Evolutionary conservation across 2,329 filamentous ascomycete genomes (phyloP), one percentile per base, ranked within the genome.

Genomic region (Microcyclosporella mali): DNA sequence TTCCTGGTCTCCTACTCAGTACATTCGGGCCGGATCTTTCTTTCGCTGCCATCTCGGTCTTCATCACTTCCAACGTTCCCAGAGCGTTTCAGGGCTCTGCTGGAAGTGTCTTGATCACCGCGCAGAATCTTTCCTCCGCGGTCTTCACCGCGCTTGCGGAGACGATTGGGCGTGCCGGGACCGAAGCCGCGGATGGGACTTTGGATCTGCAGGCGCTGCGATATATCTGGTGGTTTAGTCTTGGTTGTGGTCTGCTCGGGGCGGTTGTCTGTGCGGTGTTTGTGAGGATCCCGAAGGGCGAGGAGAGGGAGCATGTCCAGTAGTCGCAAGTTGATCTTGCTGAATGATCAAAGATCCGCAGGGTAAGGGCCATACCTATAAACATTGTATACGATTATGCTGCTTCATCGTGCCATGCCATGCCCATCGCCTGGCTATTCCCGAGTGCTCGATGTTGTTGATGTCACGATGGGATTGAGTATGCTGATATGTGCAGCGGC

Each of bases 1-100:
- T 33, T 15, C 30, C 30, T 6, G 30, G 30, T 6, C 30, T 33
- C 7, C 16, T 33, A 12, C n/a, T 33, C 30, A 33, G 30, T 14
- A 33, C 30, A 7, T 33, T 33, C 16, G 30, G 30, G n/a, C 30
- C 30, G n/a, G 30, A 33, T 33, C 30, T 33, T 12, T 33, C 30
- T 33, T 33, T 33, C n/a, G 7, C 30, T 14, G 6, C 30, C 7
- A 33, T 33, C 30, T 33, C 30, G 30, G 30, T 33, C 30, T 33
- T 33, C 30, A 33, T 33, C 30, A 33, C 30, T 33, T 33, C 30
- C 30, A 33, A 33, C 30, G 30, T 33, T 15, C 30, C 30, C n/a
- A 6, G 30, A 15, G n/a, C 30, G 6, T 33, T 33, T n/a, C 30
- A 33, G n/a, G 30, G 30, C n/a, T 33, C 30, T 12, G 30, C 30